Conservation (phyloP, 306 rosid species). For the Calophaca sinica region DNA sequence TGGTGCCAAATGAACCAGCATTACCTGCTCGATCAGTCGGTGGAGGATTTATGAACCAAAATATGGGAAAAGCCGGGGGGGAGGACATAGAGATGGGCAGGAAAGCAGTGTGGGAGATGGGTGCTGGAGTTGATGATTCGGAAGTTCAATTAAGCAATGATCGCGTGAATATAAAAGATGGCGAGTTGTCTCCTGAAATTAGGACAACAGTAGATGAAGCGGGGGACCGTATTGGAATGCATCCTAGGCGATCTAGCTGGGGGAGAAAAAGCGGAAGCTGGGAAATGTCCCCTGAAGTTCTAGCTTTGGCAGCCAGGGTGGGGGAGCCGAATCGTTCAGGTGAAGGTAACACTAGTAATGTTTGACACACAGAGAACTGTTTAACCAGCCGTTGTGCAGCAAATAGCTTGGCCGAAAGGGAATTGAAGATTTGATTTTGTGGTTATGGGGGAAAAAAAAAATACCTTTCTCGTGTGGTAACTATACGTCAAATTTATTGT, state of each 20-base stretch:
- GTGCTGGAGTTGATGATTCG: conserved; percentile 62
- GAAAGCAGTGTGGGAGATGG: conserved; percentile 91
- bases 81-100: conserved; percentile 98
- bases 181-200: conserved; percentile 82
- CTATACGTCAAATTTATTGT: conserved; percentile 52
- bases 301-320: conserved; percentile 87
- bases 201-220: conserved; percentile 75
- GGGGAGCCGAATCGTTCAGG: conserved; percentile 74
- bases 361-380: conserved; percentile 51
- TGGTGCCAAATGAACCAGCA: conserved; percentile 75
- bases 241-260: conserved; percentile 96
- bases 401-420: conserved; percentile 18
- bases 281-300: conserved; percentile 99
- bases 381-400: conserved; percentile 38
- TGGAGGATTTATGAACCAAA: conserved; percentile 90
- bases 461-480: conserved; percentile 46
- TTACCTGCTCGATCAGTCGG: conserved; percentile 73
- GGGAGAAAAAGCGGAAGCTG: conserved; percentile 99
- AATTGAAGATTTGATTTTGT: conserved; percentile 48
- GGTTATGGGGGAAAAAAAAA: conserved; percentile 22
- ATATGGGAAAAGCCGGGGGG: conserved; percentile 82
- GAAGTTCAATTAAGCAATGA: conserved; percentile 72
- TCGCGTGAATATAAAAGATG: conserved; percentile 73
- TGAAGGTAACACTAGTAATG: conserved; percentile 67
- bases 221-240: conserved; percentile 70